Percentiles rank a stretch among this genome's conserved stretches.
Conservation (phyloP, 208 protist species). For the Leishmania martiniquensis region DNA sequence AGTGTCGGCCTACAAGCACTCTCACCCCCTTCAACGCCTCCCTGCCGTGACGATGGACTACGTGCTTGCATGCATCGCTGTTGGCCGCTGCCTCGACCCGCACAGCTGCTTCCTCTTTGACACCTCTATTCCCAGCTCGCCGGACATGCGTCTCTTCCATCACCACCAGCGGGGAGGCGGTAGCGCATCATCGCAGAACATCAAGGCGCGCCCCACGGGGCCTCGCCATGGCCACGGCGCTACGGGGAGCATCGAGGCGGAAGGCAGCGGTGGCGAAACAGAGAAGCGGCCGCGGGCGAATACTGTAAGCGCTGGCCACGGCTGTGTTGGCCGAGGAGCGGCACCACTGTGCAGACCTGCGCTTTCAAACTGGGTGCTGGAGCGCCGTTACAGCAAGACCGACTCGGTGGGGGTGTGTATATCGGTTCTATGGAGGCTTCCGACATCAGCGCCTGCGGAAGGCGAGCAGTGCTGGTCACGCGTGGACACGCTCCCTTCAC, state of each 20-base stretch:
- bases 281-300: background rate
- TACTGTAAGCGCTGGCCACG: background rate
- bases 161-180: conserved; percentile 9
- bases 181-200: background rate
- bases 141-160: conserved; percentile 38
- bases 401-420: conserved; percentile 53
- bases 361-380: conserved; percentile 47
- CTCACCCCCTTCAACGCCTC: conserved; percentile 24
- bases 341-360: conserved; percentile 6
- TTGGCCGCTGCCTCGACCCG: conserved; percentile 42
- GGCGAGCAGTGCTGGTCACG: conserved; percentile 4
- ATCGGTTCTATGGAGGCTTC: conserved; percentile 44
- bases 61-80: conserved; percentile 58
- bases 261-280: background rate
- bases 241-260: no score
- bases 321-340: background rate
- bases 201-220: background rate
- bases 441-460: background rate
- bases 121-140: conserved; percentile 42
- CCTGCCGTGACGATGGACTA: conserved; percentile 44
- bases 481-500: background rate
- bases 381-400: conserved; percentile 58
- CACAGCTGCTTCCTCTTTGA: conserved; percentile 68
- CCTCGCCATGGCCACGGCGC: background rate
- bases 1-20: background rate